Conservation (phyloP, 129 eudicot genomes). For the Centrapalus pauciflorus region DNA sequence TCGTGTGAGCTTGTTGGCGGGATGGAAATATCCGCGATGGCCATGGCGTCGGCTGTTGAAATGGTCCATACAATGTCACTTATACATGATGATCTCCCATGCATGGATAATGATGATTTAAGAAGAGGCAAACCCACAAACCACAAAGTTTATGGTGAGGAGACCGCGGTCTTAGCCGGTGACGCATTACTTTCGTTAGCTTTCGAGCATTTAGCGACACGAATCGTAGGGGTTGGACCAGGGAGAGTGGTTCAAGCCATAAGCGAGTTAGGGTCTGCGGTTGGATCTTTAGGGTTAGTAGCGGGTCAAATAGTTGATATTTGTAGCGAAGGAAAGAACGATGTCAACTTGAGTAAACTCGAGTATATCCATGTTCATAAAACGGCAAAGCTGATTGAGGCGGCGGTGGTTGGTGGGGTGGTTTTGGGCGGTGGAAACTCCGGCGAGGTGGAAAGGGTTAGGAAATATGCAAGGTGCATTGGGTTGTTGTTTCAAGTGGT, state of each 20-base stretch:
- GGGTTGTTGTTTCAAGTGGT: slow-evolving; percentile 73
- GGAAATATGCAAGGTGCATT: slow-evolving; percentile 47
- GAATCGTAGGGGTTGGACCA: slow-evolving; percentile 18
- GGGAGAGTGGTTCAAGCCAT: slow-evolving; percentile 40
- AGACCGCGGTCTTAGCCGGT: slow-evolving; percentile 55
- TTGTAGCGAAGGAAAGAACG: slow-evolving; percentile 41
- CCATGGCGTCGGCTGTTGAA: slow-evolving; percentile 49
- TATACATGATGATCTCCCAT: slow-evolving; percentile 66
- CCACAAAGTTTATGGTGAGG: slow-evolving; percentile 55
- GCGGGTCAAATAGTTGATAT: slow-evolving; percentile 61
- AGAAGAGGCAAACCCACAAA: slow-evolving; percentile 58
- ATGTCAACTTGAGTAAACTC: slow-evolving; percentile 28
- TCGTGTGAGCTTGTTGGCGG: slow-evolving; percentile 65
- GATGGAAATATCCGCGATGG: slow-evolving; percentile 28
- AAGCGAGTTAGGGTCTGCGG: slow-evolving; percentile 51
- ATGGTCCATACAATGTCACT: slow-evolving; percentile 77
- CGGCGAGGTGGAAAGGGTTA: slow-evolving; percentile 45
- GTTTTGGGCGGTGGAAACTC: slow-evolving; percentile 53
- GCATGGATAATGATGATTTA: slow-evolving; percentile 67
- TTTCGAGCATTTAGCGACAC: slow-evolving; percentile 47
- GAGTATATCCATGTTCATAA: slow-evolving; percentile 65
- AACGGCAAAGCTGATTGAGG: slow-evolving; percentile 53
- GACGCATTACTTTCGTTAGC: slow-evolving; percentile 56
- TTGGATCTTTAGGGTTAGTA: slow-evolving; percentile 53
- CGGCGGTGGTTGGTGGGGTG: slow-evolving; percentile 63